Evolutionary conservation across 495 filamentous ascomycete species (phyloP), one percentile per base, ranked within the genome.

Genomic region (Cudoniella acicularis): DNA sequence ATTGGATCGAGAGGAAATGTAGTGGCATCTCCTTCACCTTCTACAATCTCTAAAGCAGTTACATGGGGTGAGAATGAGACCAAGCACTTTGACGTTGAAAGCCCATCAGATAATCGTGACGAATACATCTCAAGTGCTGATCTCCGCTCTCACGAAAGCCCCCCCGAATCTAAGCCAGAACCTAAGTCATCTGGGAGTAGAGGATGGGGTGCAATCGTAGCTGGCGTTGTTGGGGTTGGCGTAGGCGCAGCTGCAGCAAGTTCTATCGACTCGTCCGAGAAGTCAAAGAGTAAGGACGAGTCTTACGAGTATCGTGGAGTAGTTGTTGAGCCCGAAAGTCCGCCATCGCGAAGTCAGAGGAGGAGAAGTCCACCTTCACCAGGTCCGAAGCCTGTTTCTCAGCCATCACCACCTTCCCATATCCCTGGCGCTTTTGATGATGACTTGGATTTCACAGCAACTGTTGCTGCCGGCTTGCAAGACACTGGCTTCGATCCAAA

Each of bases 401-500:
- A 56, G 40, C 30, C 11, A 42, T 22, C 42, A n/a, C 57, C 51
- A 46, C 30, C 55, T 17, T 56, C 62, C 8, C 72, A 75, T 8
- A 75, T 77, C 65, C 75, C 80, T 27, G 81, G 81, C 17, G 61
- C 67, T 0, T 85, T 79, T 66, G 77, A 65, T 8, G 76, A 83
- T 23, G 87, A 91, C 56, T 73, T 86, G 41, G 85, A 82, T 30
- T 91, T 91, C 49, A 81, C 85, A 17, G 87, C 87, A 22, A 83
- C 78, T 10, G 66, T 90, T n/a, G 87, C 87, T 64, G 88, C 87
- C 36, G 86, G 83, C 4, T 77, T 88, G 18, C 69, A 85, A 68
- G 81, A 81, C 3, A 78, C 83, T 52, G 87, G 87, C 0, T 91
- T 91, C 58, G 82, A 90, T 67, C 83, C 87, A 20, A 80, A 87